Base-by-base conservation (phyloP, 495 filamentous ascomycete genomes). In the Neurospora discreta region DNA sequence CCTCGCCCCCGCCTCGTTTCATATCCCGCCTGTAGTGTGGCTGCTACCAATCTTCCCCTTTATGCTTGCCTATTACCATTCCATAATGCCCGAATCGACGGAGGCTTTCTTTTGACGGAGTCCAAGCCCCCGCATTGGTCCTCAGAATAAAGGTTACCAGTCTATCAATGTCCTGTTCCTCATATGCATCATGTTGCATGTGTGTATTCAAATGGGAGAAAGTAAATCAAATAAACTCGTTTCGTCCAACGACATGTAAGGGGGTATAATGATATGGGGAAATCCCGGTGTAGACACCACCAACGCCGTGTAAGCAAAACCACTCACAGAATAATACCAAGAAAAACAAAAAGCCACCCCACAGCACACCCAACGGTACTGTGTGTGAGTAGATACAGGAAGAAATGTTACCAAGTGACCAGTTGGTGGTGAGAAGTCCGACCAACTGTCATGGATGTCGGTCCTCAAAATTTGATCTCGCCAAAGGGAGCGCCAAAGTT, bases 401-500 rank as follows among this genome's bases (percentile, higher is more conserved):
- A 60, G 52, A 33, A 33, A 60, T 60, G 26, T 60, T 60, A 26
- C 52, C 52, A 60, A 60, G 52, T 60, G 52, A 26, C 52, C 0
- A 26, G 52, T 26, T 60, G 23, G 52, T 16, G 15, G 23, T 60
- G 3, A 26, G 10, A 26, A 52, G n/a, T 52, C 44, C 11, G 20
- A 52, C 44, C n/a, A 52, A 3, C 11, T 20, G 18, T 20, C 3
- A 20, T 65, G 1, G 26, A 65, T 15, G 15, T 69, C 23, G 20
- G 46, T 13, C 46, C 20, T 65, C 15, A 65, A 26, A 65, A 77
- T 23, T 73, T 75, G 20, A 75, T 71, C 68, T 72, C 79, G 20
- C 80, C 80, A 68, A 81, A 79, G 6, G 80, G 80, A 6, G 78
- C 77, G 23, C 89, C 89, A 81, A 91, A 91, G 77, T 91, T 91